Percentiles rank a stretch among this genome's conserved stretches.
These are phyloP conservation scores for Ophiostoma pallidulum DNA, from an alignment of 2,329 filamentous ascomycete species.

Conservation along the genomic window DNA sequence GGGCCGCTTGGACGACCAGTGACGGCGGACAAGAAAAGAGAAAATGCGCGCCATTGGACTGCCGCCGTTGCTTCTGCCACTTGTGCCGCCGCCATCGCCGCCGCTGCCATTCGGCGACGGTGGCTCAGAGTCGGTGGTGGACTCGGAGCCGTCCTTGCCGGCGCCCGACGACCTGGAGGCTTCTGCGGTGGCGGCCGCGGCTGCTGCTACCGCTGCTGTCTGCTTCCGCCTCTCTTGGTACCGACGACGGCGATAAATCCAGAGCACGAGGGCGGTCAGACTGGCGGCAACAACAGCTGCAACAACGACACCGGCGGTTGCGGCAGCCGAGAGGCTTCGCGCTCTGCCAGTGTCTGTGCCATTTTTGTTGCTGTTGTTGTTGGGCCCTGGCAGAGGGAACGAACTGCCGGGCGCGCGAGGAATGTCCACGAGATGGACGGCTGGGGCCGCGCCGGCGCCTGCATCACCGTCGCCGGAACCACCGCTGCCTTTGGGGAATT, in stretches of 20 bases:
- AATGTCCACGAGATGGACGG: conserved; percentile 34
- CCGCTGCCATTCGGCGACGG: too few species aligned
- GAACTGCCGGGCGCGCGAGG: conserved; percentile 35
- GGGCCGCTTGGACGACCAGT: conserved; percentile 22
- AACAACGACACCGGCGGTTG: conserved; percentile 38
- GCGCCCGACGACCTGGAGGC: too few species aligned
- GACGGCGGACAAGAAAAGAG: conserved; percentile 32
- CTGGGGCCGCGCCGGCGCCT: too few species aligned
- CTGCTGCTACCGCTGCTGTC: conserved; percentile 13
- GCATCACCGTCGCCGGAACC: conserved; percentile 20
- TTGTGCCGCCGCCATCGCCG: too few species aligned
- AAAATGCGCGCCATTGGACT: conserved; percentile 33
- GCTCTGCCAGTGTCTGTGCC: too few species aligned
- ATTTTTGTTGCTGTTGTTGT: not conserved
- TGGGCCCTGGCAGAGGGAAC: conserved; percentile 32
- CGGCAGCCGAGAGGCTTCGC: conserved; percentile 31
- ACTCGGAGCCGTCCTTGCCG: conserved; percentile 25
- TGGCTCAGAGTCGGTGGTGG: conserved; percentile 26
- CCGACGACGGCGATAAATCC: conserved; percentile 25
- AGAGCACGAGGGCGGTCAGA: conserved; percentile 23
- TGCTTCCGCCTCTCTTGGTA: conserved; percentile 20
- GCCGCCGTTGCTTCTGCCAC: too few species aligned
- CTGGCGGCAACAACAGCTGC: conserved; percentile 29
- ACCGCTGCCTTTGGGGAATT: conserved; percentile 35
- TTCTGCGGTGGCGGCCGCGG: not conserved